phyloP scores from a whole-genome alignment of 768 basidiomycete species.

The Melanogaster broomeanus region DNA sequence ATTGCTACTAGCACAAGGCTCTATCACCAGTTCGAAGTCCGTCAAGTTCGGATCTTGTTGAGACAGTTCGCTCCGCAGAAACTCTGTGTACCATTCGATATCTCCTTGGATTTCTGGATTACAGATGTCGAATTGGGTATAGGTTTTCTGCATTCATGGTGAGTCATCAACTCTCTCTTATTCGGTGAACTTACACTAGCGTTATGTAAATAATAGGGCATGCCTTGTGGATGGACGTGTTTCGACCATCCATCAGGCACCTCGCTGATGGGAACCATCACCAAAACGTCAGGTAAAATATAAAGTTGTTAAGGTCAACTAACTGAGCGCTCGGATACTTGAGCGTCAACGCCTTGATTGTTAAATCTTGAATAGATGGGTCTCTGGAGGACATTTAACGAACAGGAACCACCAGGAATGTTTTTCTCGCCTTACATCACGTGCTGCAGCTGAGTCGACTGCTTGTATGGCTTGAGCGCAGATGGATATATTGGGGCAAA shows the following conservation, averaged over 20 bases:
- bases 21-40: constrained; percentile 41
- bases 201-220: constrained; percentile 18
- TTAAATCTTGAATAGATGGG: neutral
- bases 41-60: constrained; percentile 23
- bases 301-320: neutral
- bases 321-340: neutral
- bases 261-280: no score
- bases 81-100: constrained; percentile 31
- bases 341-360: neutral
- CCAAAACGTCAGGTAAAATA: neutral
- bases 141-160: constrained; percentile 37
- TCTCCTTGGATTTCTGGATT: constrained; percentile 30
- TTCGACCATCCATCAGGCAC: constrained; percentile 13
- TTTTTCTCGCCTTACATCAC: neutral
- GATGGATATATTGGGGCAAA: neutral
- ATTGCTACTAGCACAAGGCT: constrained; percentile 30
- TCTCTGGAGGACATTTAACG: neutral
- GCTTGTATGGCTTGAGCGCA: neutral
- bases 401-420: neutral
- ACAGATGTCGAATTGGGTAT: constrained; percentile 51
- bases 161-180: neutral
- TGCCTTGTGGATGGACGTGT: constrained; percentile 22
- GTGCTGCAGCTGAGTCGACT: neutral
- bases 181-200: constrained; percentile 10
- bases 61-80: constrained; percentile 1